Base-by-base conservation (phyloP, 192 early-diverging fungal species). In the Jimgerdemannia flammicorona region DNA sequence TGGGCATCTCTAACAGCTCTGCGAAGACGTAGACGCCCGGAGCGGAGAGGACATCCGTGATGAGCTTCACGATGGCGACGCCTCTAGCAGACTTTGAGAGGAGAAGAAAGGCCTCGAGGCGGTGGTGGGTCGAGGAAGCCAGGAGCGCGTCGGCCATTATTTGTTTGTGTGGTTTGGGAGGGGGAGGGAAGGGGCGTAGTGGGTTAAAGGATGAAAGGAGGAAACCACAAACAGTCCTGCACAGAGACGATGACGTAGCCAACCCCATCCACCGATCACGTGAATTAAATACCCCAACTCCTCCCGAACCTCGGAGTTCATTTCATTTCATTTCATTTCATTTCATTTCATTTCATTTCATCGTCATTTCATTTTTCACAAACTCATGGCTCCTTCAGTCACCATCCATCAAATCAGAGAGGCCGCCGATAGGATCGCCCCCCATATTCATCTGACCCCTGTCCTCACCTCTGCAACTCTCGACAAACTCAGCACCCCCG, bases 21-120 rank as follows among this genome's bases (percentile, higher is more conserved):
- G 87, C 84, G 84, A 95, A 96, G 20, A 93, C 92, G 81, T 91
- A 91, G 9, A 95, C 88, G 20, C 90, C 91, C 6, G 92, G 91
- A 64, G 91, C 90, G 41, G 82, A 74, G 42, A 94, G 71, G 2
- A 77, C 89, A 76, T 96, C 95, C 70, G 84, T 85, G 70, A 96
- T 91, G 3, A 96, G 81, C 71, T 94, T 84, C 39, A 84, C 86
- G 64, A 84, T 85, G 4, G 91, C 95, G 18, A 87, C 84, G n/a
- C 95, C 95, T 71, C 91, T 91, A 10, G 91, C 90, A 40, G 85
- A 90, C 77, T 94, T 96, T 39, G 92, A 85, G 54, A 95, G 83
- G 3, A 93, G 81, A 17, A 96, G 73, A 75, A 88, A 95, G 3
- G 91, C 81, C 49, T 95, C 92, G 74, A 94, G 72, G 10, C 84